Evolutionary conservation across 179 eudicot genomes (phyloP).

Genomic region (Carnegiea gigantea): DNA sequence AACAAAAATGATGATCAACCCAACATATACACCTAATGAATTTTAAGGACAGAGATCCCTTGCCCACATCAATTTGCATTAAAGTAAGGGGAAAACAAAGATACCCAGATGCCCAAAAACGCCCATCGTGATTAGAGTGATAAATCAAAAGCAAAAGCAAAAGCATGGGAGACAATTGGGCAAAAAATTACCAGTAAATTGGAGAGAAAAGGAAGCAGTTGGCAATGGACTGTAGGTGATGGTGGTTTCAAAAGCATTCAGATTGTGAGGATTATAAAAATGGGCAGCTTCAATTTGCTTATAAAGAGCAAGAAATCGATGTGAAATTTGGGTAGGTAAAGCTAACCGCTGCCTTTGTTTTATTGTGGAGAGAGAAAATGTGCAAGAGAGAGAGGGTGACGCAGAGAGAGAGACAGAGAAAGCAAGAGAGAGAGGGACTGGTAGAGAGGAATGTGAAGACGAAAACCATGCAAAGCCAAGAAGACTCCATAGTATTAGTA

Average conservation of each 20-base stretch:
- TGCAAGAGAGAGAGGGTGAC: no score
- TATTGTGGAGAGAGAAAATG: no score
- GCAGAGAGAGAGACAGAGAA: no score
- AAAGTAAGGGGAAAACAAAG: not conserved
- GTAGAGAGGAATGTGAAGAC: no score
- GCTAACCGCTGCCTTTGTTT: not conserved
- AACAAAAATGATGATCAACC: not conserved
- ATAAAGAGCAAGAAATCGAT: not conserved
- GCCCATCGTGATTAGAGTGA: not conserved
- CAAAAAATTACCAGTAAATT: constrained; percentile 17
- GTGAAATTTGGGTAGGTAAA: not conserved
- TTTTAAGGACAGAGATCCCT: not conserved
- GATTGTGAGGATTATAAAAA: not conserved
- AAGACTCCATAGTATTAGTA: no score
- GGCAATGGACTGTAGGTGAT: not conserved
- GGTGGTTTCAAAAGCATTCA: not conserved
- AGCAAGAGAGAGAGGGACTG: no score
- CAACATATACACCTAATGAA: not conserved
- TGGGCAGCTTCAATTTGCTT: not conserved
- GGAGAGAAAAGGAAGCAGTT: not conserved
- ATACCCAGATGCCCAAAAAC: constrained; percentile 18
- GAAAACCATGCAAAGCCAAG: no score
- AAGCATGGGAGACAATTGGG: not conserved
- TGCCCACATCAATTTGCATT: constrained; percentile 11
- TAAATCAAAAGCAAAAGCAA: not conserved